Percentiles rank a stretch among this genome's conserved stretches.
Evolutionary conservation across 1,139 yeast genomes (phyloP).

Genomic region (Debaryomyces sp.): DNA sequence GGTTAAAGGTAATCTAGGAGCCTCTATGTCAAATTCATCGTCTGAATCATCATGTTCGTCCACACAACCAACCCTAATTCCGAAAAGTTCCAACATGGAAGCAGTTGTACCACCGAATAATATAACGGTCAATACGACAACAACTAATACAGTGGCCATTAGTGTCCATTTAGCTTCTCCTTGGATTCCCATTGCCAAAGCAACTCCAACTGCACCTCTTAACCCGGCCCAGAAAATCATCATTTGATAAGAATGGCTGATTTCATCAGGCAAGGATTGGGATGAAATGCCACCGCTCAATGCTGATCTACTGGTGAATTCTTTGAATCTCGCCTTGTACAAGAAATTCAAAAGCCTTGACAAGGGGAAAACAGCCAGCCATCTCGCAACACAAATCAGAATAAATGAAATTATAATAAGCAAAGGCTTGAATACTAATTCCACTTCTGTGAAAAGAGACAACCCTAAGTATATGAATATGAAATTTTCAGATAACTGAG

Average conservation of each 20-base stretch:
- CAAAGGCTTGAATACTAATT: slow-evolving; percentile 90
- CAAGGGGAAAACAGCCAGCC: slow-evolving; percentile 97
- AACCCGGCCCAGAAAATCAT: slow-evolving; percentile 99
- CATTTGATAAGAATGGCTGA: slow-evolving; percentile 94
- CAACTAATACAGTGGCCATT: slow-evolving; percentile 92
- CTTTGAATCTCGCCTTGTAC: slow-evolving; percentile 54
- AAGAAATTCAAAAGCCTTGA: slow-evolving; percentile 84
- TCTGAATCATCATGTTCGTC: slow-evolving; percentile 78
- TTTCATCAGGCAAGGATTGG: slow-evolving; percentile 73
- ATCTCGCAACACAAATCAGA: slow-evolving; percentile 92
- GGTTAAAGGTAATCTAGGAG: slow-evolving; percentile 50
- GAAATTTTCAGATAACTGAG: slow-evolving; percentile 94
- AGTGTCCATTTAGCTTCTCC: slow-evolving; percentile 91
- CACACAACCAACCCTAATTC: slow-evolving; percentile 88
- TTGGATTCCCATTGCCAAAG: slow-evolving; percentile 94
- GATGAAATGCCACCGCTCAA: slow-evolving; percentile 43
- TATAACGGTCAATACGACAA: slow-evolving; percentile 93
- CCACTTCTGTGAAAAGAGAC: slow-evolving; percentile 93
- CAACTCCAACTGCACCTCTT: slow-evolving; percentile 99
- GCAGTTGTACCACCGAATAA: slow-evolving; percentile 99
- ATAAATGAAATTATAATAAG: slow-evolving; percentile 86
- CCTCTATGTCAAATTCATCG: slow-evolving; percentile 94
- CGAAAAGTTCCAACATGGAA: slow-evolving; percentile 92
- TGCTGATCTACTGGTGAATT: slow-evolving; percentile 34
- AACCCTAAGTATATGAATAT: slow-evolving; percentile 94